phyloP scores from a whole-genome alignment of 352 stramenopile genomes.

The Phytopythium kandeliae region DNA sequence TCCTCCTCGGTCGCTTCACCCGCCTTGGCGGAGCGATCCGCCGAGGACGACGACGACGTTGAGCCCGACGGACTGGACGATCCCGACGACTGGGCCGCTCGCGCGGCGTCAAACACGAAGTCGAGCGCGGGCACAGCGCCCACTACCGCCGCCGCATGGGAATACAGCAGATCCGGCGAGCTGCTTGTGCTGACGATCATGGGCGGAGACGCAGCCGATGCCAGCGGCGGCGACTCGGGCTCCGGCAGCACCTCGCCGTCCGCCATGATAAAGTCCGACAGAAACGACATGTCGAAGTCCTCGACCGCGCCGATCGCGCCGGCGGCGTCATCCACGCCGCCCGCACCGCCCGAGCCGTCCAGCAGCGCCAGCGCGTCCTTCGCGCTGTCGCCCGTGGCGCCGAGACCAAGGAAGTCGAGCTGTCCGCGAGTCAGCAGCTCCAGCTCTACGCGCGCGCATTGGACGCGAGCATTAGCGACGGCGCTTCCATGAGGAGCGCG shows the following conservation, averaged over 20 bases:
- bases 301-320: slow-evolving; percentile 4
- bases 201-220: not conserved
- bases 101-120: slow-evolving; percentile 2
- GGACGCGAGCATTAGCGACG: not conserved
- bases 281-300: slow-evolving; percentile 20
- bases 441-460: not conserved
- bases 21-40: not conserved
- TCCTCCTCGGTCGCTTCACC: not conserved
- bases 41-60: slow-evolving; percentile 3
- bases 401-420: slow-evolving; percentile 1
- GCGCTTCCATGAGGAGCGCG: not conserved
- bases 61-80: not conserved
- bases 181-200: not conserved
- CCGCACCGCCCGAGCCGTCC: too few species aligned
- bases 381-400: not conserved
- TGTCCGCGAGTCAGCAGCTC: slow-evolving; percentile 1
- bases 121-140: slow-evolving; percentile 3
- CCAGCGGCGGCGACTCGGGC: slow-evolving; percentile 1
- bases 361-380: not conserved
- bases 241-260: slow-evolving; percentile 5
- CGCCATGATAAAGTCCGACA: slow-evolving; percentile 17
- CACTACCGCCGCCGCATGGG: not conserved
- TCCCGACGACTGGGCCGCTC: not conserved
- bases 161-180: not conserved
- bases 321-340: slow-evolving; percentile 5